These are phyloP conservation scores for Mycena leptocephala DNA, from an alignment of 768 basidiomycete species.

Conservation along the genomic window DNA sequence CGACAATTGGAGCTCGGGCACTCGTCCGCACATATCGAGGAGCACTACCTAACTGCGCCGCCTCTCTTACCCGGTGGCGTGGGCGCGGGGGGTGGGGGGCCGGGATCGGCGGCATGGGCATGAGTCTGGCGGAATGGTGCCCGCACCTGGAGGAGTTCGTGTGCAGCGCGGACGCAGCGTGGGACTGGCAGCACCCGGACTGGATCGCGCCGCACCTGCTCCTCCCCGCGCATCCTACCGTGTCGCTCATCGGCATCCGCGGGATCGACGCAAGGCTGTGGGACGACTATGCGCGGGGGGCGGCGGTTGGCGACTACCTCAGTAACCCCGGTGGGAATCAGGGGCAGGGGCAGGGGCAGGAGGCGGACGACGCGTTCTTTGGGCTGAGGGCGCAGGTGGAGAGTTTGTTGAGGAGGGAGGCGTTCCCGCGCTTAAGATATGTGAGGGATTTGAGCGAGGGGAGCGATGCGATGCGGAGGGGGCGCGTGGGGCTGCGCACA, in stretches of 20 bases:
- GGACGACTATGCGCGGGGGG: constrained; percentile 54
- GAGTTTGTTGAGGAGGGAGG: too few species aligned
- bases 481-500: constrained; percentile 31
- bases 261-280: constrained; percentile 63
- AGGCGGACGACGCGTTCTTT: constrained; percentile 62
- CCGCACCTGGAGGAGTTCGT: constrained; percentile 81
- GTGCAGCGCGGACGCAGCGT: constrained; percentile 84
- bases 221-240: constrained; percentile 74
- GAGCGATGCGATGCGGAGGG: constrained; percentile 69
- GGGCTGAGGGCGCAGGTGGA: too few species aligned
- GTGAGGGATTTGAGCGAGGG: constrained; percentile 78
- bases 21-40: constrained; percentile 75
- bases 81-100: too few species aligned
- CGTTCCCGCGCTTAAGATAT: constrained; percentile 74
- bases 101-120: too few species aligned
- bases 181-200: too few species aligned
- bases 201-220: constrained; percentile 84
- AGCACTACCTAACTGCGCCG: constrained; percentile 75
- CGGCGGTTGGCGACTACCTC: too few species aligned
- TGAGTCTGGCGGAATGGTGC: constrained; percentile 76
- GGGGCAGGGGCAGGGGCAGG: too few species aligned
- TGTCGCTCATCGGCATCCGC: constrained; percentile 80
- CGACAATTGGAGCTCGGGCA: constrained; percentile 82
- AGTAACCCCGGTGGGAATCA: too few species aligned
- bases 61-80: constrained; percentile 49